These are phyloP conservation scores for Pholiota molesta DNA, from an alignment of 768 basidiomycete species.

Conservation along the genomic window DNA sequence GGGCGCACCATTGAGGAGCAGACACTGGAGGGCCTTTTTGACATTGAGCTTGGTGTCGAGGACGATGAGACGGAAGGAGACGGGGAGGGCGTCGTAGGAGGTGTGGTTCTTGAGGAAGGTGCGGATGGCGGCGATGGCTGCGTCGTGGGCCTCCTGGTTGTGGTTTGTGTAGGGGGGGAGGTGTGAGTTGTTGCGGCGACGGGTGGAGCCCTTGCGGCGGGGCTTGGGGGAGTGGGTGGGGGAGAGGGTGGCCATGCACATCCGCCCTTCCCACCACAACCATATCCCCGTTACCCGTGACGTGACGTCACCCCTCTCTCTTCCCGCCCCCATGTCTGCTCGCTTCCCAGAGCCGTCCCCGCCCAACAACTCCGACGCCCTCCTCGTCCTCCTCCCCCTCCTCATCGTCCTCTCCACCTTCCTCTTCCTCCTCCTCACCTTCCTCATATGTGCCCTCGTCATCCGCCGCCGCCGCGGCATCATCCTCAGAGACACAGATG, in stretches of 20 bases:
- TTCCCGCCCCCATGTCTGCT: slow-evolving; percentile 16
- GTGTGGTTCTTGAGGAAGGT: slow-evolving; percentile 82
- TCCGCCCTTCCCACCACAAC: slow-evolving; percentile 8
- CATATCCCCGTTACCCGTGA: slow-evolving; percentile 13
- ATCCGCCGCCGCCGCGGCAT: slow-evolving; percentile 80
- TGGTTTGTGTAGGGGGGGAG: slow-evolving; percentile 45
- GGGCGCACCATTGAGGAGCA: slow-evolving; percentile 72
- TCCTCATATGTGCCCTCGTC: slow-evolving; percentile 87
- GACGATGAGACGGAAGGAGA: slow-evolving; percentile 95
- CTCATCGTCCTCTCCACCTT: slow-evolving; percentile 93
- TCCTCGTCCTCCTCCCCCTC: slow-evolving; percentile 89
- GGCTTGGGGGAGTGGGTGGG: slow-evolving; percentile 50
- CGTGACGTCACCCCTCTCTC: slow-evolving; percentile 15
- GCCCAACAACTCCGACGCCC: slow-evolving; percentile 66
- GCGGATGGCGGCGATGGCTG: slow-evolving; percentile 72
- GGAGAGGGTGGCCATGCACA: slow-evolving; percentile 48
- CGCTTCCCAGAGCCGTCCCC: slow-evolving; percentile 37
- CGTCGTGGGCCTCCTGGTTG: slow-evolving; percentile 66
- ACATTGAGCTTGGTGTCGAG: slow-evolving; percentile 96
- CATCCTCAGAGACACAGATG: slow-evolving; percentile 81
- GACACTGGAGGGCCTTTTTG: slow-evolving; percentile 90
- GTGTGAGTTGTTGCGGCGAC: slow-evolving; percentile 62
- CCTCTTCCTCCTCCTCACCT: slow-evolving; percentile 88
- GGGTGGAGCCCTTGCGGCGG: slow-evolving; percentile 58
- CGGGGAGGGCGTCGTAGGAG: slow-evolving; percentile 96